phyloP scores from a whole-genome alignment of 2,329 filamentous ascomycete genomes.

The Rhynchosporium agropyri region DNA sequence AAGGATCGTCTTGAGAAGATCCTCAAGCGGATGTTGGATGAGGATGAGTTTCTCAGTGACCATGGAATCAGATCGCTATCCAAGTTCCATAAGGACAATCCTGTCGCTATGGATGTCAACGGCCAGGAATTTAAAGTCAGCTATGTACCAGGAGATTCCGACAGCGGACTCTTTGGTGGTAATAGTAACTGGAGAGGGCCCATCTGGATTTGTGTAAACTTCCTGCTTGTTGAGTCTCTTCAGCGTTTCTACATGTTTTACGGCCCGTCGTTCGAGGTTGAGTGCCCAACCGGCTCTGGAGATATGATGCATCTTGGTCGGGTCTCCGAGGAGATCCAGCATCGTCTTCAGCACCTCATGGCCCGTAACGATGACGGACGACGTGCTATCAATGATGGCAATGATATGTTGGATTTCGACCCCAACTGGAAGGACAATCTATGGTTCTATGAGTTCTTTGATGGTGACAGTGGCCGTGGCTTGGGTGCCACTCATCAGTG shows the following conservation, averaged over 20 bases:
- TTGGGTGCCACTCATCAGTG: slow-evolving; percentile 93
- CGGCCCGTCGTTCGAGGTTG: slow-evolving; percentile 82
- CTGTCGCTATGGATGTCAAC: slow-evolving; percentile 94
- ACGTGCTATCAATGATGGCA: slow-evolving; percentile 84
- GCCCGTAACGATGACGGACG: slow-evolving; percentile 81
- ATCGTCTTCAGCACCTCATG: slow-evolving; percentile 90
- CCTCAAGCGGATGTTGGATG: slow-evolving; percentile 87
- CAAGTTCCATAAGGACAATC: slow-evolving; percentile 86
- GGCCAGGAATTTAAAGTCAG: slow-evolving; percentile 84
- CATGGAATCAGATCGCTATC: slow-evolving; percentile 91
- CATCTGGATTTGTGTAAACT: slow-evolving; percentile 96
- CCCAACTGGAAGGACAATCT: slow-evolving; percentile 90
- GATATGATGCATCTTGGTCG: slow-evolving; percentile 95
- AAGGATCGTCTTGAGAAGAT: slow-evolving; percentile 91
- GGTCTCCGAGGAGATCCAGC: slow-evolving; percentile 92
- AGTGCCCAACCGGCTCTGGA: slow-evolving; percentile 91
- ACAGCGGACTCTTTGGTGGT: slow-evolving; percentile 91
- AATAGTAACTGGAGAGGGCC: slow-evolving; percentile 98
- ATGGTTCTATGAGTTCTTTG: slow-evolving; percentile 98
- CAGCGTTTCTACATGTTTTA: slow-evolving; percentile 97
- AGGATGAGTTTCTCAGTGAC: slow-evolving; percentile 88
- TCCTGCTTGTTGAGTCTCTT: slow-evolving; percentile 90
- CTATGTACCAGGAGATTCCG: slow-evolving; percentile 94
- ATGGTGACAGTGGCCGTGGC: slow-evolving; percentile 86
- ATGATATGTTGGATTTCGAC: slow-evolving; percentile 86